Percentiles rank a stretch among this genome's conserved stretches.
Conservation (phyloP, 768 basidiomycete species). For the Solioccasus polychromus region DNA sequence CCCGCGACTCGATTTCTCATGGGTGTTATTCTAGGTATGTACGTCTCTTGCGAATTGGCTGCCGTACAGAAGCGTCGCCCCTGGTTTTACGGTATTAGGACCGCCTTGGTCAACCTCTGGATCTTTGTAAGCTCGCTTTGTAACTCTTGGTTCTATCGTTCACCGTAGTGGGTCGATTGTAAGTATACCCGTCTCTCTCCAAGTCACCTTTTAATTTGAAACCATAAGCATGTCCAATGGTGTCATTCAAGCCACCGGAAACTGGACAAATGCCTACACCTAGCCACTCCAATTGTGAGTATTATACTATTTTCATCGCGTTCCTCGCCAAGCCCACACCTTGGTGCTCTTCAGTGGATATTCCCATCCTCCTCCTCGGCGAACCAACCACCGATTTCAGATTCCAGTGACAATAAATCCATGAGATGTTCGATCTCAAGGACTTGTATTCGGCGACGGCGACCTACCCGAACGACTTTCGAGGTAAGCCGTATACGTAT, state of each 20-base stretch:
- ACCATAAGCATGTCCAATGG: slow-evolving; percentile 22
- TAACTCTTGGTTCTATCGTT: not conserved
- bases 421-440: slow-evolving; percentile 30
- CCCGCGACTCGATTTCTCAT: not conserved
- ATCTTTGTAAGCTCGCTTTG: slow-evolving; percentile 15
- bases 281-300: slow-evolving; percentile 29
- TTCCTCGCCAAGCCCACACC: not conserved
- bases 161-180: slow-evolving; percentile 21
- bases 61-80: slow-evolving; percentile 29
- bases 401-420: slow-evolving; percentile 20
- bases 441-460: slow-evolving; percentile 26
- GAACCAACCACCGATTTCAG: slow-evolving; percentile 24
- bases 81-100: slow-evolving; percentile 25
- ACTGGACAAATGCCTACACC: slow-evolving; percentile 17
- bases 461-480: slow-evolving; percentile 32
- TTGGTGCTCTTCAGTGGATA: slow-evolving; percentile 33
- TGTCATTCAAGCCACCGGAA: slow-evolving; percentile 24
- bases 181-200: not conserved
- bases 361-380: slow-evolving; percentile 25
- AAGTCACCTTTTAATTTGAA: not conserved
- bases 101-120: slow-evolving; percentile 26
- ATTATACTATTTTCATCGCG: not conserved
- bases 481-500: slow-evolving; percentile 16
- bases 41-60: slow-evolving; percentile 20
- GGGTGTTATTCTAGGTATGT: slow-evolving; percentile 17